Evolutionary conservation across 495 filamentous ascomycete species (phyloP), one percentile per base, ranked within the genome.

Genomic region (Platismatia glauca): DNA sequence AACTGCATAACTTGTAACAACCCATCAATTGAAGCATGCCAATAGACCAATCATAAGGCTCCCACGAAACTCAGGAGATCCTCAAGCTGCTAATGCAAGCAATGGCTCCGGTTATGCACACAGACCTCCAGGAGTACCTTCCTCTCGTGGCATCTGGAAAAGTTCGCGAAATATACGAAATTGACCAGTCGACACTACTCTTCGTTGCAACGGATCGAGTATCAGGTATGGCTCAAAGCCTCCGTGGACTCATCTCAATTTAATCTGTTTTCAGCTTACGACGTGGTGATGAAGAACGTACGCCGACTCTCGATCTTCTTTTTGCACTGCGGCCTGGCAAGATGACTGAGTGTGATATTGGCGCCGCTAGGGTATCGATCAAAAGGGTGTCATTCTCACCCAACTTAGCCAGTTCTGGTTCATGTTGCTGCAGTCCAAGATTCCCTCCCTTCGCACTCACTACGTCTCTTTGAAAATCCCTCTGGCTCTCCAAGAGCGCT

Each of bases 161-260:
- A 76, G 90, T 95, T 46, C 83, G 91, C 65, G 88, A 92, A 68
- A 75, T 97, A 27, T 97, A 90, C 70, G 79, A 84, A 60, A 74
- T 95, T 59, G 85, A 91, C 72, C 77, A 85, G 29, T 76, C 84
- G 59, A 89, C 87, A 3, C 81, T 97, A 9, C 86, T 96, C 46
- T 95, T 98, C 74, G 85, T 95, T 46, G 86, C 94, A 22, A 88
- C 87, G 27, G 93, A 98, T 73, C 87, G 93, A 65, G 95, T 97
- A 76, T 95, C 89, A 59, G 66, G 62, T 65, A 56, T 29, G 46
- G 58, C 34, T 29, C 27, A 44, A 58, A 55, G n/a, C 35, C 4
- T 1, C 37, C 24, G 5, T 27, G 24, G 57, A 31, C 55, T 55
- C 50, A 39, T 39, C 29, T 50, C 0, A 7, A 7, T 29, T 27